A percentile compares a stretch with the other conserved stretches of the same genome.
Evolutionary conservation across 495 filamentous ascomycete genomes (phyloP).

Genomic region (Pseudevernia furfuracea): DNA sequence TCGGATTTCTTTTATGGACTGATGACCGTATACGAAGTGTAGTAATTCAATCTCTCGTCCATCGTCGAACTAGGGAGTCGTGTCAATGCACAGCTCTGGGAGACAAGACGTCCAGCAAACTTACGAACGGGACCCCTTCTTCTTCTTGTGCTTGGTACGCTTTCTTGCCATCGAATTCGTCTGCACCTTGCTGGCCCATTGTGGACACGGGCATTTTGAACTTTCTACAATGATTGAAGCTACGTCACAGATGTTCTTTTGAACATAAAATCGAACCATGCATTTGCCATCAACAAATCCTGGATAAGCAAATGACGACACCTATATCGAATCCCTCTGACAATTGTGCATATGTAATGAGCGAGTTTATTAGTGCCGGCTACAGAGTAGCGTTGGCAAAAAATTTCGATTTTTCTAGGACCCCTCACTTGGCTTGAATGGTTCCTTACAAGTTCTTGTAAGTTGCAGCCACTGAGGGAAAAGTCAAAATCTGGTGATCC

Average conservation of each 20-base stretch:
- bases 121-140: slow-evolving; percentile 25
- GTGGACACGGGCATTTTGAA: slow-evolving; percentile 7
- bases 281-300: neutral
- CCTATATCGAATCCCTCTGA: neutral
- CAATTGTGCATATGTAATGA: neutral
- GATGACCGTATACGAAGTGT: slow-evolving; percentile 55
- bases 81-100: neutral
- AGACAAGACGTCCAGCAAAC: neutral
- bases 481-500: neutral
- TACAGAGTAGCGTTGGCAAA: neutral
- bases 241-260: neutral
- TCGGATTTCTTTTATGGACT: slow-evolving; percentile 50
- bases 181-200: neutral
- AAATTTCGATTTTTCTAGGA: neutral
- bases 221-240: neutral
- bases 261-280: neutral
- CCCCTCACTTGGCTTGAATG: slow-evolving; percentile 1
- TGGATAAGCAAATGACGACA: neutral
- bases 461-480: neutral
- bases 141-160: slow-evolving; percentile 39
- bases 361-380: neutral
- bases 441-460: neutral
- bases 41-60: slow-evolving; percentile 68
- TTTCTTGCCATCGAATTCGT: slow-evolving; percentile 33
- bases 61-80: slow-evolving; percentile 47